Conservation (phyloP, 768 basidiomycete genomes). For the Tricholoma furcatifolium region DNA sequence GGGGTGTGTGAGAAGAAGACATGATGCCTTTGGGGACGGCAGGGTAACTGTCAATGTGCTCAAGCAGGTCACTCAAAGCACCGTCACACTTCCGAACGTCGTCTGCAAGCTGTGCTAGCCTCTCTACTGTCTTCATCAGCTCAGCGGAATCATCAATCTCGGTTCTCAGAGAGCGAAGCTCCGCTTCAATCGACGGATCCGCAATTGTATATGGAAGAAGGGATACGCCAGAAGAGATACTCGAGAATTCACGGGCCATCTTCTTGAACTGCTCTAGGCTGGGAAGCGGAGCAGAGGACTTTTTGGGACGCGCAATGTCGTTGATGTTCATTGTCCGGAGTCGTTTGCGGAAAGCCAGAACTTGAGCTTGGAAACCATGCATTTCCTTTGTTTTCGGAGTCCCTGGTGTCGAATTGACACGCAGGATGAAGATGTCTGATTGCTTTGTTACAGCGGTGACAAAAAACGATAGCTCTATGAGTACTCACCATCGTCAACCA, state of each 20-base stretch:
- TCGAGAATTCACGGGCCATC: conserved; percentile 45
- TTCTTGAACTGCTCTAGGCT: conserved; percentile 43
- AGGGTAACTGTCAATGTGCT: conserved; percentile 85
- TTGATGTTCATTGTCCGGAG: conserved; percentile 63
- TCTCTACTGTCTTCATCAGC: conserved; percentile 49
- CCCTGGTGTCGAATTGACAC: conserved; percentile 31
- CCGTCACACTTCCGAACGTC: conserved; percentile 59
- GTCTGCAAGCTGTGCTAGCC: conserved; percentile 53
- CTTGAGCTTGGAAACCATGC: conserved; percentile 43
- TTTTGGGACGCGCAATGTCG: conserved; percentile 45
- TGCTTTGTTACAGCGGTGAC: background rate
- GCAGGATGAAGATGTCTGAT: conserved; percentile 61
- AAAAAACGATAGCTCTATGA: background rate
- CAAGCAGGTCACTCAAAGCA: conserved; percentile 80
- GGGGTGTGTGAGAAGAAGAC: conserved; percentile 47
- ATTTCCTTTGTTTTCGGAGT: conserved; percentile 37
- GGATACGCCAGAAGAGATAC: conserved; percentile 44
- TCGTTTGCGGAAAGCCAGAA: conserved; percentile 56
- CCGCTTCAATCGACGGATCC: conserved; percentile 45
- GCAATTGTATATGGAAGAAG: conserved; percentile 43
- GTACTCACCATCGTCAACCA: background rate
- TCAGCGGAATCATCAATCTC: conserved; percentile 56
- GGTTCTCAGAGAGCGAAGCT: conserved; percentile 56
- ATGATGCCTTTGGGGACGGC: conserved; percentile 50
- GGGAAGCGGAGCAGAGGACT: conserved; percentile 48